phyloP scores from a whole-genome alignment of 1,139 yeast genomes.

The Geotrichum citri-aurantii region DNA sequence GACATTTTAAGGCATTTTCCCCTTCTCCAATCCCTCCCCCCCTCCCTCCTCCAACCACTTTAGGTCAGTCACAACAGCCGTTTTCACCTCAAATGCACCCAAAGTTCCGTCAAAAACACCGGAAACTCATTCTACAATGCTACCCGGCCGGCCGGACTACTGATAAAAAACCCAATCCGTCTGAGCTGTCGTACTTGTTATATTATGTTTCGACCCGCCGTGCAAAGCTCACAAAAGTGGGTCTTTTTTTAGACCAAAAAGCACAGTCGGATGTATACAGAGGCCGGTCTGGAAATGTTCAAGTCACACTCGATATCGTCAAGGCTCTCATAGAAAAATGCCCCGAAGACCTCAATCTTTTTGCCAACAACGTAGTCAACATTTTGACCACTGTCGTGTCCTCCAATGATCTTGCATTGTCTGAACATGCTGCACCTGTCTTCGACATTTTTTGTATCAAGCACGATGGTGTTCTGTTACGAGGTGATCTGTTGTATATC shows the following conservation, averaged over 20 bases:
- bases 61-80: background rate
- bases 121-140: conserved; percentile 81
- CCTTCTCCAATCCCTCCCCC: background rate
- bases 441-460: conserved; percentile 58
- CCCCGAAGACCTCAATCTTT: conserved; percentile 74
- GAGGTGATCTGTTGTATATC: conserved; percentile 64
- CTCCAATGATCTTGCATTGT: conserved; percentile 51
- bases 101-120: conserved; percentile 61
- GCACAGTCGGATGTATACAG: conserved; percentile 57
- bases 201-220: conserved; percentile 89
- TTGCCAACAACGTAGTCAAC: conserved; percentile 49
- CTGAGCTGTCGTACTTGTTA: conserved; percentile 79
- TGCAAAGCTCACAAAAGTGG: conserved; percentile 82
- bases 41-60: background rate
- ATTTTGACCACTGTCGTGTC: conserved; percentile 43
- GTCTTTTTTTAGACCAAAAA: conserved; percentile 58
- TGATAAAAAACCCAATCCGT: conserved; percentile 87
- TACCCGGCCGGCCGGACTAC: conserved; percentile 83
- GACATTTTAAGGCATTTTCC: background rate
- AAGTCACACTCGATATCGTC: conserved; percentile 71
- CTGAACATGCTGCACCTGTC: conserved; percentile 43
- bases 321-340: conserved; percentile 69
- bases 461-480: conserved; percentile 62
- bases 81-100: conserved; percentile 4
- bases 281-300: conserved; percentile 69